Conservation (phyloP, 192 early-diverging fungal genomes). For the Gaertneriomyces sp. region DNA sequence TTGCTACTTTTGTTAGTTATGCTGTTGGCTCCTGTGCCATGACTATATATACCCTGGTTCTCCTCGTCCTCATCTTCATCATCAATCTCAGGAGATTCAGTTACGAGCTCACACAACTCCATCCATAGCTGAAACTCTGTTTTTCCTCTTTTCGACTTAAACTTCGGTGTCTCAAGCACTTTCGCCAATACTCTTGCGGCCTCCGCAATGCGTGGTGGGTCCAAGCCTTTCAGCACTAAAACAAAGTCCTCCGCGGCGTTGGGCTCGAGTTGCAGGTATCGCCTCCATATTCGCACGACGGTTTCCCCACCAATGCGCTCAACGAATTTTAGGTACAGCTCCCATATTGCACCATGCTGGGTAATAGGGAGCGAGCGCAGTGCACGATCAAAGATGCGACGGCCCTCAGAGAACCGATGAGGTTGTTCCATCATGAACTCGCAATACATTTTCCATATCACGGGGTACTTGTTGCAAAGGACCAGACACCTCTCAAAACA, state of each 20-base stretch:
- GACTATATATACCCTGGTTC: neutral
- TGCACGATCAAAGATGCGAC: conserved; percentile 88
- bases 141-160: conserved; percentile 64
- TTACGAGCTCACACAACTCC: conserved; percentile 76
- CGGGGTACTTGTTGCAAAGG: conserved; percentile 93
- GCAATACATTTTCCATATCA: conserved; percentile 84
- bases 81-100: conserved; percentile 60
- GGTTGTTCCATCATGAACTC: conserved; percentile 63
- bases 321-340: conserved; percentile 77
- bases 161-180: conserved; percentile 71
- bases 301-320: conserved; percentile 74
- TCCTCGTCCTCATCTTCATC: conserved; percentile 12
- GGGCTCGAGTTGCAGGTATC: conserved; percentile 86
- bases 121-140: conserved; percentile 71
- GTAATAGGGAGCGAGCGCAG: conserved; percentile 86
- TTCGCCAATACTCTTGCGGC: conserved; percentile 70
- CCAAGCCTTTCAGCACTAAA: conserved; percentile 61
- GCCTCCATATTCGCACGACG: conserved; percentile 70
- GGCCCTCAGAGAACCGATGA: conserved; percentile 48
- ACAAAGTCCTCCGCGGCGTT: conserved; percentile 69
- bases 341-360: conserved; percentile 90
- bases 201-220: conserved; percentile 64
- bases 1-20: no score
- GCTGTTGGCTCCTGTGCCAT: no score
- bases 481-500: conserved; percentile 87